Evolutionary conservation across 164 flowering plant genomes (phyloP).

Genomic region (Vitis cinerea): DNA sequence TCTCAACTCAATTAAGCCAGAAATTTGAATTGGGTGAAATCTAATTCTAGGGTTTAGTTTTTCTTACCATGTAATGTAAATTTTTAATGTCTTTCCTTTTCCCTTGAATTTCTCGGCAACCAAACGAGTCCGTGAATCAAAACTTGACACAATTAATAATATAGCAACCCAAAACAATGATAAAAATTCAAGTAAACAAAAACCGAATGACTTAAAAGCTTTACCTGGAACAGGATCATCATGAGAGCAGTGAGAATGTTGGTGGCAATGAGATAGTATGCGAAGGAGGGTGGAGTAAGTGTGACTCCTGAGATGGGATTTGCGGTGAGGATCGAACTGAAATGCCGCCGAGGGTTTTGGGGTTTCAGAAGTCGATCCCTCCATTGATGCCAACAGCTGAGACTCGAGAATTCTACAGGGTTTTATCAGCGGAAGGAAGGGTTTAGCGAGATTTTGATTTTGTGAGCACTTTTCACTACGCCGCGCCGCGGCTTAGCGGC

Average conservation of each 20-base stretch:
- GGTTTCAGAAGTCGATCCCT: conserved; percentile 16
- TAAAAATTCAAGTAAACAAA: too few relatives aligned
- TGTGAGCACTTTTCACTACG: too few relatives aligned
- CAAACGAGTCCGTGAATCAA: not conserved
- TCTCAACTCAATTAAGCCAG: not conserved
- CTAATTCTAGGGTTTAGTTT: not conserved
- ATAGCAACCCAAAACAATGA: not conserved
- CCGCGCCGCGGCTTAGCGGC: too few relatives aligned
- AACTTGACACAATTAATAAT: too few relatives aligned
- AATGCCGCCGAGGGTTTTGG: conserved; percentile 5
- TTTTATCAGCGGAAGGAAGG: too few relatives aligned
- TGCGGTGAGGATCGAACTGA: conserved; percentile 23
- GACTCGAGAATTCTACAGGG: not conserved
- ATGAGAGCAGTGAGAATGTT: conserved; percentile 17
- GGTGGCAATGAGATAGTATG: conserved; percentile 33
- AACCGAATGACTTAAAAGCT: not conserved
- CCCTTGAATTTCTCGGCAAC: not conserved
- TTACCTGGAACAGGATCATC: conserved; percentile 16
- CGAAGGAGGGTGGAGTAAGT: conserved; percentile 31
- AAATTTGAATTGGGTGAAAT: not conserved
- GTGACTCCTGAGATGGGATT: conserved; percentile 45
- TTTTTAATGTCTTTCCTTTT: not conserved
- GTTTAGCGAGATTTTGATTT: too few relatives aligned
- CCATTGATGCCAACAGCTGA: conserved; percentile 5
- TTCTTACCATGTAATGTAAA: not conserved